phyloP scores from a whole-genome alignment of 257 asterid species.

The Forsythia viridissima region DNA sequence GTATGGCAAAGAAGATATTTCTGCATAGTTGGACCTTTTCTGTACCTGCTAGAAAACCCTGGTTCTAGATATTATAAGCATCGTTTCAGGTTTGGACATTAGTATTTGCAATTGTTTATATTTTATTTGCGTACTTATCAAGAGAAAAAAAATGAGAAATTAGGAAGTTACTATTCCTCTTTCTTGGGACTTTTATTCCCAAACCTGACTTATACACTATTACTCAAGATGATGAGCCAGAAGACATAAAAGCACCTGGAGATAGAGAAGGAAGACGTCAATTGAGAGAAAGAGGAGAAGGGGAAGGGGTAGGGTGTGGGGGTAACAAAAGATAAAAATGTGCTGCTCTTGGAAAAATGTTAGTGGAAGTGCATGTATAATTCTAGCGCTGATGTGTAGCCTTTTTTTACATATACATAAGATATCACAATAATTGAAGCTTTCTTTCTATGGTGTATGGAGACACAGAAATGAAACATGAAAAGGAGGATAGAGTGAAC shows the following conservation, averaged over 20 bases:
- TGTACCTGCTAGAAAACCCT: slow-evolving; percentile 76
- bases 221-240: not conserved
- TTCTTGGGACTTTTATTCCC: not conserved
- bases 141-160: not conserved
- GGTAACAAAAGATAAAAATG: slow-evolving; percentile 10
- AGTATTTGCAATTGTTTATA: not conserved
- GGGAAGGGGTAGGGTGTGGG: not conserved
- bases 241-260: not conserved
- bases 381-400: not conserved
- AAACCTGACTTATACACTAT: not conserved
- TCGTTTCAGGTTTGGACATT: slow-evolving; percentile 62
- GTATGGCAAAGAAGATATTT: slow-evolving; percentile 93
- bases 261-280: not conserved
- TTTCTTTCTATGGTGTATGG: slow-evolving; percentile 12
- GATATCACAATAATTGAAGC: slow-evolving; percentile 6
- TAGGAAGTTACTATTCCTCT: not conserved
- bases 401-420: not conserved
- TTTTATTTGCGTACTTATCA: not conserved
- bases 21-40: slow-evolving; percentile 84
- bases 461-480: slow-evolving; percentile 6
- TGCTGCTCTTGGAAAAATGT: not conserved
- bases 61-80: slow-evolving; percentile 80
- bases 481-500: not conserved
- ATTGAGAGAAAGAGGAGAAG: not conserved
- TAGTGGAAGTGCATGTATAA: not conserved